phyloP scores from a whole-genome alignment of 2,329 filamentous ascomycete genomes.

The Dothistroma septosporum region DNA sequence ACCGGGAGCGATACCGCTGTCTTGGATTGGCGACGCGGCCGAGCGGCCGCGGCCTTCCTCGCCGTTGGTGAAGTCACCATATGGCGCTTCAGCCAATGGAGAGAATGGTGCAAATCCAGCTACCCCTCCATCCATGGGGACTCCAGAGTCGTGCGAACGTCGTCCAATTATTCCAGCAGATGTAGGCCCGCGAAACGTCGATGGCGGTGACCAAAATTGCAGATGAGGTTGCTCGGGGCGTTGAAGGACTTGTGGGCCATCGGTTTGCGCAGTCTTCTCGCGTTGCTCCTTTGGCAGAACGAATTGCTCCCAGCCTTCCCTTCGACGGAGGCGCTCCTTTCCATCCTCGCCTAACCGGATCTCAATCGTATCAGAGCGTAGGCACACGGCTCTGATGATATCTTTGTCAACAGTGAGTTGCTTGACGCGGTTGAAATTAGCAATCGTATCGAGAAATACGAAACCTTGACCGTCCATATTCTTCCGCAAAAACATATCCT shows the following conservation, averaged over 20 bases:
- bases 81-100: constrained; percentile 15
- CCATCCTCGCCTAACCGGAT: constrained; percentile 71
- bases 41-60: constrained; percentile 30
- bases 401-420: constrained; percentile 67
- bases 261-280: constrained; percentile 67
- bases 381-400: constrained; percentile 69
- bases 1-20: constrained; percentile 22
- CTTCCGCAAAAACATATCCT: constrained; percentile 80
- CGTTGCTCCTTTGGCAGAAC: constrained; percentile 68
- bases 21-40: constrained; percentile 31
- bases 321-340: constrained; percentile 70
- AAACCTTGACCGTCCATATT: constrained; percentile 97
- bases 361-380: constrained; percentile 69
- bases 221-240: constrained; percentile 40
- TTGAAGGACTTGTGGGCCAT: constrained; percentile 56
- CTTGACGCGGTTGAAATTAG: constrained; percentile 81
- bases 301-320: constrained; percentile 75
- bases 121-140: constrained; percentile 27
- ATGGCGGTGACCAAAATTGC: constrained; percentile 28
- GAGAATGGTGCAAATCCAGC: constrained; percentile 23
- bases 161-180: constrained; percentile 21
- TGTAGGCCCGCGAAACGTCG: constrained; percentile 27
- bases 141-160: constrained; percentile 27
- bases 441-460: constrained; percentile 73
- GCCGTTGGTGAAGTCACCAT: constrained; percentile 24